Conservation (phyloP, 805 yeast genomes). For the Yamadazyma sp. region DNA sequence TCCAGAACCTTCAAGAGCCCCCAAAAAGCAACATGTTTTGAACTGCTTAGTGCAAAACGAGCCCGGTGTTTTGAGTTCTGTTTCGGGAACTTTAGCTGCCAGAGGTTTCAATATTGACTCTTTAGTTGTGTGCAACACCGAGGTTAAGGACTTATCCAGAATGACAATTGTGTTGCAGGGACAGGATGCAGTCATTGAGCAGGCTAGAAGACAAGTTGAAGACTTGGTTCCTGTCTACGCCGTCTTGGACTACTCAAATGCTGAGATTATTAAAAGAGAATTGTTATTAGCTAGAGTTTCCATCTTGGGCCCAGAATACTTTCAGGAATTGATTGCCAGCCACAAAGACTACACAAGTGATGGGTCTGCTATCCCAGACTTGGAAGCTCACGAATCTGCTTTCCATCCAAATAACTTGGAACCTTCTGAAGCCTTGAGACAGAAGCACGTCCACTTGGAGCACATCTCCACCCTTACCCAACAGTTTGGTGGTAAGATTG, state of each 20-base stretch:
- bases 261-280: conserved; percentile 90
- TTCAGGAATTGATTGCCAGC: conserved; percentile 88
- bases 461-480: conserved; percentile 77
- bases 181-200: conserved; percentile 94
- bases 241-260: conserved; percentile 87
- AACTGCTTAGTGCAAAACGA: conserved; percentile 98
- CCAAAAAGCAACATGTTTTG: conserved; percentile 81
- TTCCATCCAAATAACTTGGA: conserved; percentile 89
- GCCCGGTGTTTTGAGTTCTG: conserved; percentile 93
- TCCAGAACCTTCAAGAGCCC: conserved; percentile 60
- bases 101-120: conserved; percentile 98
- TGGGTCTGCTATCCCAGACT: conserved; percentile 42
- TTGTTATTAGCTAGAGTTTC: conserved; percentile 89
- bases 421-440: conserved; percentile 89
- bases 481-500: conserved; percentile 90
- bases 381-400: conserved; percentile 44
- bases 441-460: conserved; percentile 84
- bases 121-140: conserved; percentile 93
- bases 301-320: conserved; percentile 95
- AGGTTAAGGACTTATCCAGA: conserved; percentile 89
- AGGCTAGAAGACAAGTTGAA: conserved; percentile 96
- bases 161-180: conserved; percentile 96
- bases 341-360: conserved; percentile 55
- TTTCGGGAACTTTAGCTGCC: conserved; percentile 95
- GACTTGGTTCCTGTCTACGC: conserved; percentile 98